Base-by-base conservation (phyloP, 2,329 filamentous ascomycete species). In the Akanthomyces dipterigenus region DNA sequence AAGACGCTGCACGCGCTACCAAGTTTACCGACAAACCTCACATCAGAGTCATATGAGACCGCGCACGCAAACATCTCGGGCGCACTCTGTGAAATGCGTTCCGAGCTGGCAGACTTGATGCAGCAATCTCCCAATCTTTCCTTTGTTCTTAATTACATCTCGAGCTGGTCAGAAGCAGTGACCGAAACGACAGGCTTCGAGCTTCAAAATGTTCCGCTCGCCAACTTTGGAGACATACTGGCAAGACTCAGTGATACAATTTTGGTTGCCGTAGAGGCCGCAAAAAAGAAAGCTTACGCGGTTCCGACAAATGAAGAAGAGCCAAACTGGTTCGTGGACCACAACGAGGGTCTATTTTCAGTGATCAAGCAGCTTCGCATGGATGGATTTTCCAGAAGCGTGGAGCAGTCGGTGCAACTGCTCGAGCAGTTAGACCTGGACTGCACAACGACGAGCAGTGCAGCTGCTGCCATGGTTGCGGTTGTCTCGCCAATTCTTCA, bases 221-320 rank as follows among this genome's bases (percentile, higher is more conserved):
- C 80, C 20, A 70, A 74, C 0, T 82, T 92, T 49, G 82, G 86
- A 46, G 74, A 80, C 16, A 77, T 80, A 3, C 73, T 91, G 1
- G 82, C 90, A 42, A 82, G 75, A 1, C 78, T 89, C n/a, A 83
- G 88, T 51, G 90, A 96, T 72, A 84, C 85, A 55, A 83, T 93
- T 31, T 84, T 97, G 2, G 88, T 93, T 40, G 88, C 89, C 1
- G 81, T 96, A 53, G 91, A 97, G 71, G 85, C 87, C 64, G 81
- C 89, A 50, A 83, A 85, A 62, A 83, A 83, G 63, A 75, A 80
- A 2, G 75, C 85, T 9, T 73, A 77, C 12, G 77, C 78, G 3
- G 68, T 74, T 46, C 68, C 66, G 1, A 67, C 64, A 3, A 75
- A 71, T 31, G 71, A 73, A n/a, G 70, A 72, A n/a, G 72, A 75